phyloP scores from a whole-genome alignment of 1,284 basidiomycete genomes.

The Apiotrichum domesticum region DNA sequence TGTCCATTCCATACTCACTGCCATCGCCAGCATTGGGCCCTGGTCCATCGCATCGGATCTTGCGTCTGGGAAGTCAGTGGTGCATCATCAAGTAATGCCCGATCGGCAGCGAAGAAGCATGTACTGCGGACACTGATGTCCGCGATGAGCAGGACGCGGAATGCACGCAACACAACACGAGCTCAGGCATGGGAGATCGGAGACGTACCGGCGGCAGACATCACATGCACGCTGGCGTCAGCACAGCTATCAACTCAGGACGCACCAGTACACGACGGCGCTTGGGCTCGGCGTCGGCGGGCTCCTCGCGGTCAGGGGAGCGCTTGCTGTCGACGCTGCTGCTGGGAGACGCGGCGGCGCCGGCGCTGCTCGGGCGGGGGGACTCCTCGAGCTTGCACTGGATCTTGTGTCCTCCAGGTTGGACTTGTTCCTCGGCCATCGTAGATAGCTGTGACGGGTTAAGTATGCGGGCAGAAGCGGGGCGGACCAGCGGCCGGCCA shows the following conservation, averaged over 20 bases:
- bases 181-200: not conserved
- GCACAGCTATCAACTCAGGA: not conserved
- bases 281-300: constrained; percentile 1
- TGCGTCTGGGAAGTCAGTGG: constrained; percentile 18
- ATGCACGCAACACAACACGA: not conserved
- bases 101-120: no score
- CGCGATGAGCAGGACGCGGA: no score
- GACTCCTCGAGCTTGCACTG: not conserved
- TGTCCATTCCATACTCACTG: constrained; percentile 20
- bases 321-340: not conserved
- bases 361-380: not conserved
- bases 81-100: not conserved
- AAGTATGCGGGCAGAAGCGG: not conserved
- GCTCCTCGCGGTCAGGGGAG: not conserved
- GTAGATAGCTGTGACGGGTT: no score
- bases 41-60: constrained; percentile 46
- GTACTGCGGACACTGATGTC: no score
- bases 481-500: constrained; percentile 1
- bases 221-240: constrained; percentile 39
- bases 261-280: not conserved
- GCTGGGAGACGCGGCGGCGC: not conserved
- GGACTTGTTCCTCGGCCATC: not conserved
- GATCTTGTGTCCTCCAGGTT: not conserved
- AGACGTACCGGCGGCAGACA: constrained; percentile 30
- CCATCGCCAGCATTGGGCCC: constrained; percentile 15